Percentiles rank a stretch among this genome's conserved stretches.
Conservation (phyloP, 78 protist species). For the Pigoraptor vietnamica region DNA sequence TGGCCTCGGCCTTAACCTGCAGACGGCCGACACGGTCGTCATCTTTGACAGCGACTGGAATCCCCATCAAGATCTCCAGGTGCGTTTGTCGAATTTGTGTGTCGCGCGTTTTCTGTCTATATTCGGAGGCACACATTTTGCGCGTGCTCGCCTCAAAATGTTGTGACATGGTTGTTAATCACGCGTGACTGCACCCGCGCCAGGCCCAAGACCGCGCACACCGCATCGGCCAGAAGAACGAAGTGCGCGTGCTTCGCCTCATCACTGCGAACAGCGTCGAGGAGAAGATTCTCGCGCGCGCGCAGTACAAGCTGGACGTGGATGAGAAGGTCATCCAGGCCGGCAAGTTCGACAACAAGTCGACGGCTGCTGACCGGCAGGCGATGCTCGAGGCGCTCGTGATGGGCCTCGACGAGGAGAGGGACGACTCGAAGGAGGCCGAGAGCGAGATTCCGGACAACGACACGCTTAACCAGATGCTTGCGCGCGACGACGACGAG, state of each 20-base stretch:
- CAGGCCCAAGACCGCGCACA: conserved; percentile 87
- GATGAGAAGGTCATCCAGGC: conserved; percentile 85
- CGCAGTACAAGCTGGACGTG: conserved; percentile 72
- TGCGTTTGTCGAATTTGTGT: background rate
- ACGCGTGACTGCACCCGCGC: background rate
- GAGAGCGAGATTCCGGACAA: background rate
- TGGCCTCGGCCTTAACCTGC: conserved; percentile 92
- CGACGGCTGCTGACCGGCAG: conserved; percentile 46
- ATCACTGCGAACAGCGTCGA: conserved; percentile 72
- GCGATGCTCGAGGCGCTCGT: conserved; percentile 30
- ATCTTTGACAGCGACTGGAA: conserved; percentile 94
- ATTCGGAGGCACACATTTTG: background rate
- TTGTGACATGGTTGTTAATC: background rate
- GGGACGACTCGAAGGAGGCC: background rate
- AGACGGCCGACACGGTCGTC: conserved; percentile 91
- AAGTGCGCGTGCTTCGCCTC: conserved; percentile 87
- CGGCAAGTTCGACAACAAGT: conserved; percentile 68
- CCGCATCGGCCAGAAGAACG: conserved; percentile 95
- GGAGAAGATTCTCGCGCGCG: conserved; percentile 79
- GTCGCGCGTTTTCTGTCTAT: too few species aligned
- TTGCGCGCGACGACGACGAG: conserved; percentile 24
- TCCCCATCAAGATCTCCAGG: conserved; percentile 81
- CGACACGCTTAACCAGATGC: conserved; percentile 6
- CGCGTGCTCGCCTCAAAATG: too few species aligned
- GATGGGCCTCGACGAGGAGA: background rate